Evolutionary conservation across 805 yeast species (phyloP).

Genomic region (Lipomyces kockii): DNA sequence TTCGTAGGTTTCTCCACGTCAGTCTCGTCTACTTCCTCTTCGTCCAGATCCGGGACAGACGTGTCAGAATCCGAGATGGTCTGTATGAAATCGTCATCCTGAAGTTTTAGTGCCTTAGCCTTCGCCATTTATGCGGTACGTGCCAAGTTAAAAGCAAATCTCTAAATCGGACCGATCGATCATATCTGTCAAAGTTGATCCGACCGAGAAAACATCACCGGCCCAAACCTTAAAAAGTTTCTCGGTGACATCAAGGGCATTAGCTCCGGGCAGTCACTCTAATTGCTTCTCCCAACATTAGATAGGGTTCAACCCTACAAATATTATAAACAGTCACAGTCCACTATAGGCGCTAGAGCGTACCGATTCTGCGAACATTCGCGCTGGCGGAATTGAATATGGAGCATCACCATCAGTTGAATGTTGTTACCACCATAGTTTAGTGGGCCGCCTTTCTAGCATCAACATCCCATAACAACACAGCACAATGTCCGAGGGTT

Average conservation of each 20-base stretch:
- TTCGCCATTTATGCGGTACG: constrained; percentile 16
- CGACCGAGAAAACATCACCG: not conserved
- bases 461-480: not conserved
- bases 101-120: constrained; percentile 1
- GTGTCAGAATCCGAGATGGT: constrained; percentile 35
- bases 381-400: not conserved
- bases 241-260: not conserved
- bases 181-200: not conserved
- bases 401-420: not conserved
- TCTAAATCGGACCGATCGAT: not conserved
- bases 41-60: constrained; percentile 30
- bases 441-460: not conserved
- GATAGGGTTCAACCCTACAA: constrained; percentile 6
- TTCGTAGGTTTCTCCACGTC: constrained; percentile 5
- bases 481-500: constrained; percentile 30
- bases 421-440: not conserved
- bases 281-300: not conserved
- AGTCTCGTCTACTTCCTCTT: constrained; percentile 15
- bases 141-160: constrained; percentile 5
- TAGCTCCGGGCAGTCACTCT: not conserved
- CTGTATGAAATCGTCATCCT: constrained; percentile 28
- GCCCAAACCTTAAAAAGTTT: not conserved
- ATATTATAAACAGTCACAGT: not conserved
- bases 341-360: not conserved
- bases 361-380: not conserved